Conservation (phyloP, 140 eudicot genomes). For the Erigeron philadelphicus region DNA sequence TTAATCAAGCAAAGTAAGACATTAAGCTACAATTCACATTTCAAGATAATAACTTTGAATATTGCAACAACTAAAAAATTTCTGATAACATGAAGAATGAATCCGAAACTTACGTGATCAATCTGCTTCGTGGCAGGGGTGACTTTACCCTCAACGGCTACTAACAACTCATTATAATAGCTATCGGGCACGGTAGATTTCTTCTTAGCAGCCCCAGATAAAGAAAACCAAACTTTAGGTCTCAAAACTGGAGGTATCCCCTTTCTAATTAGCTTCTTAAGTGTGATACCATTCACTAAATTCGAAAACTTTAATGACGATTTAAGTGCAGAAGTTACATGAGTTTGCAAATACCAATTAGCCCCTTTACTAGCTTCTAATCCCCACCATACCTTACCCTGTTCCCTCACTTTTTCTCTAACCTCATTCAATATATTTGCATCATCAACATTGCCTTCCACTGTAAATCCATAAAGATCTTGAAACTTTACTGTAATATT, state of each 20-base stretch:
- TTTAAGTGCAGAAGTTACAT: conserved; percentile 54
- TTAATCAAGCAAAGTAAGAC: not conserved
- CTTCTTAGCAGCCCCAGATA: conserved; percentile 99
- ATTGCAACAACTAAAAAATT: not conserved
- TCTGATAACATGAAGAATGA: not conserved
- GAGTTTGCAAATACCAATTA: conserved; percentile 76
- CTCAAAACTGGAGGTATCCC: conserved; percentile 88
- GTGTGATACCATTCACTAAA: conserved; percentile 73
- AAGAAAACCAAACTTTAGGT: conserved; percentile 86
- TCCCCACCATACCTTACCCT: conserved; percentile 95
- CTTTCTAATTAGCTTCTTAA: conserved; percentile 81
- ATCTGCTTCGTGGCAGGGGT: conserved; percentile 94
- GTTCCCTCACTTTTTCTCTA: conserved; percentile 90
- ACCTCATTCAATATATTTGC: conserved; percentile 92
- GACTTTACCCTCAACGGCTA: conserved; percentile 73
- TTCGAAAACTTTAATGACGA: conserved; percentile 62
- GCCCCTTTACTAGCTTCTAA: conserved; percentile 88
- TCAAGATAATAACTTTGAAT: not conserved
- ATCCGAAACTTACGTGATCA: conserved; percentile 72
- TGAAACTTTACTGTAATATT: conserved; percentile 85
- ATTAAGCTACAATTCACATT: conserved; percentile 9
- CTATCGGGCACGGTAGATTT: conserved; percentile 92
- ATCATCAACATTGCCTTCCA: conserved; percentile 99
- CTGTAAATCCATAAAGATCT: conserved; percentile 91
- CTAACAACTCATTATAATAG: conserved; percentile 69